These are phyloP conservation scores for Boletus barrowsii DNA, from an alignment of 768 basidiomycete genomes.

Conservation along the genomic window DNA sequence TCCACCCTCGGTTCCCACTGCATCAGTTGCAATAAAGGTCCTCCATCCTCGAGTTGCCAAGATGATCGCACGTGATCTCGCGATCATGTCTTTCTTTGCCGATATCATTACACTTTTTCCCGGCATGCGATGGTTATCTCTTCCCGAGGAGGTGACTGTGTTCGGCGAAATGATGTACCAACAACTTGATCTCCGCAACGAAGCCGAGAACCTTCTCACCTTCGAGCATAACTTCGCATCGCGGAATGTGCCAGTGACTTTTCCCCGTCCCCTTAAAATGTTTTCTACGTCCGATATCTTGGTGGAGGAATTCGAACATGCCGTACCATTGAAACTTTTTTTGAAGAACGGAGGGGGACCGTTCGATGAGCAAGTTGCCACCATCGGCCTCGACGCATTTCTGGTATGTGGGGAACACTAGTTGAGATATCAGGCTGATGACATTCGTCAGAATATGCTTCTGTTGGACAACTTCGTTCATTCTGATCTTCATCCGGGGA, in stretches of 20 bases:
- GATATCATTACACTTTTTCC: slow-evolving; percentile 73
- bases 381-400: slow-evolving; percentile 92
- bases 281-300: slow-evolving; percentile 83
- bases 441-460: slow-evolving; percentile 80
- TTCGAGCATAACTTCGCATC: slow-evolving; percentile 87
- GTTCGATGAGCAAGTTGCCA: slow-evolving; percentile 86
- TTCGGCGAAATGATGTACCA: slow-evolving; percentile 97
- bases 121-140: slow-evolving; percentile 93
- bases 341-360: slow-evolving; percentile 89
- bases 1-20: slow-evolving; percentile 71
- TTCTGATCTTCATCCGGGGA: slow-evolving; percentile 86
- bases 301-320: slow-evolving; percentile 92
- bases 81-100: slow-evolving; percentile 95
- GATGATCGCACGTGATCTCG: slow-evolving; percentile 83
- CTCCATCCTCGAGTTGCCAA: slow-evolving; percentile 85
- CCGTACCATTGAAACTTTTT: slow-evolving; percentile 84
- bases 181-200: slow-evolving; percentile 87
- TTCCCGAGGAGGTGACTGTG: slow-evolving; percentile 91
- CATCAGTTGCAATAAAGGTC: slow-evolving; percentile 92
- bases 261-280: slow-evolving; percentile 80
- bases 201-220: slow-evolving; percentile 79
- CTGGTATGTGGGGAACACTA: slow-evolving; percentile 51
- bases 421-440: neutral
- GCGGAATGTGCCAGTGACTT: slow-evolving; percentile 78
- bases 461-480: slow-evolving; percentile 98